Percentiles rank a stretch among this genome's conserved stretches.
These are phyloP conservation scores for Antarctomyces pellizariae DNA, from an alignment of 495 filamentous ascomycete species.

Conservation along the genomic window DNA sequence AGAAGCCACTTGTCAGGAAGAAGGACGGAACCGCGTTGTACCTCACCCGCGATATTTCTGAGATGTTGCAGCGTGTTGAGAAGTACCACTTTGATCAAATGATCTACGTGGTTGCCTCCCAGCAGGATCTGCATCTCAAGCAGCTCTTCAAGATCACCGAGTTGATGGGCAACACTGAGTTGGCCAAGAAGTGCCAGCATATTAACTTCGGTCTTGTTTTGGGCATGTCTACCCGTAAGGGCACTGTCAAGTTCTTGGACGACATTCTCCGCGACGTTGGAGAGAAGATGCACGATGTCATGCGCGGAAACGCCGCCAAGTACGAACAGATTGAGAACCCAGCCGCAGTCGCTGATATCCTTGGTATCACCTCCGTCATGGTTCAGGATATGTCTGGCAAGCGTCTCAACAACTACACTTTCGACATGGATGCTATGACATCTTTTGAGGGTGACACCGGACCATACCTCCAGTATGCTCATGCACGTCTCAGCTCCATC, in stretches of 20 bases:
- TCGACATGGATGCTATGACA: constrained; percentile 40
- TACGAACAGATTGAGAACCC: constrained; percentile 34
- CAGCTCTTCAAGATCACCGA: constrained; percentile 42
- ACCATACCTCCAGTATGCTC: constrained; percentile 46
- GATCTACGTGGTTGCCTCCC: constrained; percentile 41
- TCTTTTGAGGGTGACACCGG: constrained; percentile 50
- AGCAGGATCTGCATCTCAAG: constrained; percentile 36
- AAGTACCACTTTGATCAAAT: constrained; percentile 46
- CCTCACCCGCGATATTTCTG: constrained; percentile 40
- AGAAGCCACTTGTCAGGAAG: constrained; percentile 30
- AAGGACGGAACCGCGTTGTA: constrained; percentile 39
- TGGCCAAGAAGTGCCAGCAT: constrained; percentile 31
- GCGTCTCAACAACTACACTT: constrained; percentile 40
- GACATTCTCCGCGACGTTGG: constrained; percentile 37
- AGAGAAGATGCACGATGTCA: constrained; percentile 40
- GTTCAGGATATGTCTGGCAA: constrained; percentile 44
- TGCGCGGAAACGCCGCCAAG: constrained; percentile 36
- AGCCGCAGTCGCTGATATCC: constrained; percentile 26
- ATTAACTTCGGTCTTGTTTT: constrained; percentile 38
- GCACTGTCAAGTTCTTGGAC: constrained; percentile 31
- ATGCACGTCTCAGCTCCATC: constrained; percentile 39
- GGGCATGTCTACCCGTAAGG: constrained; percentile 40
- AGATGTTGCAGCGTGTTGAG: constrained; percentile 31
- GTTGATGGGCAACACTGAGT: constrained; percentile 32
- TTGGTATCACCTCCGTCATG: constrained; percentile 39